Percentiles rank a stretch among this genome's conserved stretches.
Conservation (phyloP, 345 rosid species). For the Bretschneidera sinensis region DNA sequence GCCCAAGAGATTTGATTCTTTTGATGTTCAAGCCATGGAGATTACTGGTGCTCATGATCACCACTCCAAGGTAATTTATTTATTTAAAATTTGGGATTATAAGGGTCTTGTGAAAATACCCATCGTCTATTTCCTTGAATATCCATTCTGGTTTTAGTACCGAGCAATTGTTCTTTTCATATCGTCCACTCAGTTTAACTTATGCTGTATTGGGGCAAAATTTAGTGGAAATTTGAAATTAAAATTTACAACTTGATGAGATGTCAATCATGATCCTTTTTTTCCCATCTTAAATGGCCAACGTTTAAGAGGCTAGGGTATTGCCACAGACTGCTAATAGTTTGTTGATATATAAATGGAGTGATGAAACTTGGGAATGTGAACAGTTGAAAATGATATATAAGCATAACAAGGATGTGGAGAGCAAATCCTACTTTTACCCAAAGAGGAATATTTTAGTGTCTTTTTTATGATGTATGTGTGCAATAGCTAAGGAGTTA, state of each 20-base stretch:
- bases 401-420: background rate
- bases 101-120: no score
- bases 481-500: no score
- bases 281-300: background rate
- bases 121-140: no score
- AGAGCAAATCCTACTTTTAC: background rate
- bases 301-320: no score
- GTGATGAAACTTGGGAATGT: background rate
- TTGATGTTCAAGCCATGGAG: slow-evolving; percentile 98
- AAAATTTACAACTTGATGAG: no score
- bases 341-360: background rate
- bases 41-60: slow-evolving; percentile 58
- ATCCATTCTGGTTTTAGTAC: background rate
- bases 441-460: background rate
- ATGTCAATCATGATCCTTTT: background rate
- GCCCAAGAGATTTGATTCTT: slow-evolving; percentile 68
- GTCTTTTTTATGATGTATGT: no score
- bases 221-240: background rate
- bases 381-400: background rate
- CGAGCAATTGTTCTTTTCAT: no score
- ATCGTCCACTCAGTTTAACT: background rate
- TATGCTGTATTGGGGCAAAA: background rate
- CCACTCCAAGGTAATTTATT: slow-evolving; percentile 44
- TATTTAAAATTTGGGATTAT: background rate
- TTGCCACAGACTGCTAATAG: background rate